Conservation (phyloP, 176 grass and related monocot species). For the Tuctoria greenei region DNA sequence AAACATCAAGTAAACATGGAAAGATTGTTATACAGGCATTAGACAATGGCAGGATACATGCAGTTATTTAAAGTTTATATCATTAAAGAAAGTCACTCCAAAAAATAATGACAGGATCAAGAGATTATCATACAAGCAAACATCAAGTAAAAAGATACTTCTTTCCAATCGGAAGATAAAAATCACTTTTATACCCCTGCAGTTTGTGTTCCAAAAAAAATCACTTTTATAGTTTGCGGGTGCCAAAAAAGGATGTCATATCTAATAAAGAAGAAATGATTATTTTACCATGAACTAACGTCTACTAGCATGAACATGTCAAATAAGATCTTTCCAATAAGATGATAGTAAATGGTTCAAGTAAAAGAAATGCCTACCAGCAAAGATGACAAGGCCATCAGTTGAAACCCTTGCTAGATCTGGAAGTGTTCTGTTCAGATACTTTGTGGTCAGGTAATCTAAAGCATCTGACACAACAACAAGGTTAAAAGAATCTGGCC, state of each 20-base stretch:
- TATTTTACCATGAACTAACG: not conserved
- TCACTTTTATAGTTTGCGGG: not conserved
- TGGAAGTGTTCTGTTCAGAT: conserved; percentile 95
- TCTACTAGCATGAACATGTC: not conserved
- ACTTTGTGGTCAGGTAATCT: conserved; percentile 91
- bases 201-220: too few species aligned
- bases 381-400: conserved; percentile 88
- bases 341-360: not conserved
- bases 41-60: not conserved
- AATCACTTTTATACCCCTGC: too few species aligned
- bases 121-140: conserved; percentile 14
- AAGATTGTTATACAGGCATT: not conserved
- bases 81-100: not conserved
- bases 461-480: conserved; percentile 93
- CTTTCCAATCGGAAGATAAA: not conserved
- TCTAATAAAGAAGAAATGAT: not conserved
- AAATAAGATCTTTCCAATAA: not conserved
- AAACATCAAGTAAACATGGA: too few species aligned
- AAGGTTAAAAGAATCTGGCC: conserved; percentile 90
- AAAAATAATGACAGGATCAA: not conserved
- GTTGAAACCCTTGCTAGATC: conserved; percentile 91
- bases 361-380: conserved; percentile 56
- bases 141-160: not conserved
- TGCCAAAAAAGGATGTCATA: not conserved
- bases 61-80: not conserved